Conservation (phyloP, 2,329 filamentous ascomycete genomes). For the Mollisiaceae sp. region DNA sequence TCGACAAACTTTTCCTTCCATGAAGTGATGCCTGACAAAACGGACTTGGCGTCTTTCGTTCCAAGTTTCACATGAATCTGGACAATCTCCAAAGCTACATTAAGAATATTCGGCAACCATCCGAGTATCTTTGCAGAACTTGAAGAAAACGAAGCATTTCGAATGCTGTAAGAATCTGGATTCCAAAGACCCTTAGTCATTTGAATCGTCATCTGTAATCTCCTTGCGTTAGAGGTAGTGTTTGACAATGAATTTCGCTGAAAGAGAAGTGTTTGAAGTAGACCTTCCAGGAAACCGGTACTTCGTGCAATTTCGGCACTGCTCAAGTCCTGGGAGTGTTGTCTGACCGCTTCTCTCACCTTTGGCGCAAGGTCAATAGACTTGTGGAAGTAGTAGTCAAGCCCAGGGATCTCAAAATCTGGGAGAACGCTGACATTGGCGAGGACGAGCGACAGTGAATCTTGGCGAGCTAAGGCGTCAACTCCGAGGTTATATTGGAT, state of each 20-base stretch:
- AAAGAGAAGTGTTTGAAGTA: conserved; percentile 68
- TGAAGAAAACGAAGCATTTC: conserved; percentile 11
- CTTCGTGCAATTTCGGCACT: conserved; percentile 79
- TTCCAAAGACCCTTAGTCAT: conserved; percentile 48
- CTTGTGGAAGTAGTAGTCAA: conserved; percentile 80
- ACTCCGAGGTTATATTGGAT: conserved; percentile 81
- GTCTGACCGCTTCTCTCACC: conserved; percentile 68
- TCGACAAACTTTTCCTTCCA: conserved; percentile 56
- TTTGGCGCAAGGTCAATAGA: conserved; percentile 74
- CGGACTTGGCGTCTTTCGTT: conserved; percentile 49
- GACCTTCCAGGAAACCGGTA: conserved; percentile 83
- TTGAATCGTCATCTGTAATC: conserved; percentile 33
- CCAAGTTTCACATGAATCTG: conserved; percentile 71
- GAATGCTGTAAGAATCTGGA: conserved; percentile 41
- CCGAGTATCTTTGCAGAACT: conserved; percentile 42
- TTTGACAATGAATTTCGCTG: conserved; percentile 55
- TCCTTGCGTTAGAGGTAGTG: conserved; percentile 23
- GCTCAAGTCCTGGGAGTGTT: conserved; percentile 86
- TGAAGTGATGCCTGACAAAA: conserved; percentile 52
- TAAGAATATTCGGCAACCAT: conserved; percentile 75
- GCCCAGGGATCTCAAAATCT: conserved; percentile 44
- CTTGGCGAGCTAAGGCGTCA: conserved; percentile 74
- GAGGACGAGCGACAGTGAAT: conserved; percentile 72
- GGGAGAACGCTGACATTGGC: conserved; percentile 56
- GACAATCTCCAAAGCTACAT: conserved; percentile 65